A percentile compares a stretch with the other conserved stretches of the same genome.
phyloP scores from a whole-genome alignment of 1,284 basidiomycete genomes.

The Vanrija pseudolonga region DNA sequence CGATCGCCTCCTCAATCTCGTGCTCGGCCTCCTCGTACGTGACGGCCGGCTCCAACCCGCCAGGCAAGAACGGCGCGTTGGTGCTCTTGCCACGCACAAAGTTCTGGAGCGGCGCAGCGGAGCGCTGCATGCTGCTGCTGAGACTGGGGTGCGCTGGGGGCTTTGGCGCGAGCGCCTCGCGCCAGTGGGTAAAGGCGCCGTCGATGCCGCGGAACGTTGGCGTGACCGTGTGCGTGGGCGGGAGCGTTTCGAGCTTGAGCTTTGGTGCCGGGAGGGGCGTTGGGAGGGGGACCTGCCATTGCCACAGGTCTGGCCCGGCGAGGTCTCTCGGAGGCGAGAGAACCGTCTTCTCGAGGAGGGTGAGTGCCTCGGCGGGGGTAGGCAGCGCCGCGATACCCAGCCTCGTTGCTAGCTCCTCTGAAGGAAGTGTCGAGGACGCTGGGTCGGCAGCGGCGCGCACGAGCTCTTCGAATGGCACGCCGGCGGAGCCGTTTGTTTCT shows the following conservation, averaged over 20 bases:
- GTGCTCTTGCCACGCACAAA: conserved; percentile 92
- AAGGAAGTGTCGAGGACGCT: conserved; percentile 13
- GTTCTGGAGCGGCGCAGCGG: conserved; percentile 68
- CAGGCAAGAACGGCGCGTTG: conserved; percentile 87
- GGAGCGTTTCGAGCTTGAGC: conserved; percentile 62
- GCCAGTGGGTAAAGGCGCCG: conserved; percentile 74
- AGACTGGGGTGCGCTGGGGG: conserved; percentile 59
- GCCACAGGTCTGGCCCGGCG: conserved; percentile 27
- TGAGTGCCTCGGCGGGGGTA: conserved; percentile 21
- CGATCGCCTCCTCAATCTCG: conserved; percentile 36
- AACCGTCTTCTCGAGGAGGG: conserved; percentile 32
- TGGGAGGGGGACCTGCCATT: conserved; percentile 43
- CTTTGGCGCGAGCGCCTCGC: conserved; percentile 57
- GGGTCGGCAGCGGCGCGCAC: conserved; percentile 25
- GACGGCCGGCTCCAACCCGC: conserved; percentile 59
- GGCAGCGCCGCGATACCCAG: conserved; percentile 34
- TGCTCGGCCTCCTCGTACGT: conserved; percentile 31
- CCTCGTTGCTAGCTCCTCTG: conserved; percentile 29
- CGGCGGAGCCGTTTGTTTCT: background rate
- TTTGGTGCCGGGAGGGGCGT: conserved; percentile 50
- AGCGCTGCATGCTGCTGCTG: conserved; percentile 77
- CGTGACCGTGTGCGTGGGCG: conserved; percentile 70
- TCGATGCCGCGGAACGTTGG: conserved; percentile 74
- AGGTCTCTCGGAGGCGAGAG: conserved; percentile 39
- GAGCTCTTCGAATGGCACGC: conserved; percentile 21